Evolutionary conservation across 139 green algal species (phyloP).

Genomic region (Pleodorina starrii): DNA sequence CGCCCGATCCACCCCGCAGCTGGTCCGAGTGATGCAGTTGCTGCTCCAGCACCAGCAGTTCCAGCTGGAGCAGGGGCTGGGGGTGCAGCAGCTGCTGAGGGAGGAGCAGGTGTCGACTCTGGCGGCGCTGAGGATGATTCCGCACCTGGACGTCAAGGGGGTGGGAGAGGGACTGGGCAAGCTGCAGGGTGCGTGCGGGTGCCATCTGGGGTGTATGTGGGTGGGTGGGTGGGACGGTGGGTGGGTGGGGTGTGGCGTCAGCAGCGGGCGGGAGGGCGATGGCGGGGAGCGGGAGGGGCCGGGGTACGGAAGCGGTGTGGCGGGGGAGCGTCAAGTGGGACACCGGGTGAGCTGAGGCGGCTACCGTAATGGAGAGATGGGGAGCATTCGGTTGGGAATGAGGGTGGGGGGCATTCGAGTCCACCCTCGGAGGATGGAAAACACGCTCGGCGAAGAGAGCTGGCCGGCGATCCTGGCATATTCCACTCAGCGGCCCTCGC

Average conservation of each 20-base stretch:
- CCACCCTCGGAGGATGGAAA: too few species aligned
- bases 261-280: neutral
- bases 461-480: too few species aligned
- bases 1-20: too few species aligned
- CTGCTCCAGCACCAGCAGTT: slow-evolving; percentile 58
- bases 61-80: slow-evolving; percentile 42
- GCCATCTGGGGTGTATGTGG: neutral
- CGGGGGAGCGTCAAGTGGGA: neutral
- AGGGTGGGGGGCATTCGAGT: too few species aligned
- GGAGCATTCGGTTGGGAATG: too few species aligned
- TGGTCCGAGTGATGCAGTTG: slow-evolving; percentile 56
- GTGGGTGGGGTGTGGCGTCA: neutral
- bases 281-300: neutral
- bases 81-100: slow-evolving; percentile 25
- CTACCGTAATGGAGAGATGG: too few species aligned
- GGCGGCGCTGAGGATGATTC: slow-evolving; percentile 31
- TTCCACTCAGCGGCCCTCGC: too few species aligned
- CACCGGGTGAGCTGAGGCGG: too few species aligned
- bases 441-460: too few species aligned
- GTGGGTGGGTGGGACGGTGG: neutral
- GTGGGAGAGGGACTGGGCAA: slow-evolving; percentile 33
- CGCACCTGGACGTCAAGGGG: slow-evolving; percentile 28
- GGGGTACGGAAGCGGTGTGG: neutral
- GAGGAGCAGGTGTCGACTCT: slow-evolving; percentile 36
- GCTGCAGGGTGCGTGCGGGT: slow-evolving; percentile 40